phyloP scores from a whole-genome alignment of 108 stramenopile genomes.

The Mediolabrus comicus region DNA sequence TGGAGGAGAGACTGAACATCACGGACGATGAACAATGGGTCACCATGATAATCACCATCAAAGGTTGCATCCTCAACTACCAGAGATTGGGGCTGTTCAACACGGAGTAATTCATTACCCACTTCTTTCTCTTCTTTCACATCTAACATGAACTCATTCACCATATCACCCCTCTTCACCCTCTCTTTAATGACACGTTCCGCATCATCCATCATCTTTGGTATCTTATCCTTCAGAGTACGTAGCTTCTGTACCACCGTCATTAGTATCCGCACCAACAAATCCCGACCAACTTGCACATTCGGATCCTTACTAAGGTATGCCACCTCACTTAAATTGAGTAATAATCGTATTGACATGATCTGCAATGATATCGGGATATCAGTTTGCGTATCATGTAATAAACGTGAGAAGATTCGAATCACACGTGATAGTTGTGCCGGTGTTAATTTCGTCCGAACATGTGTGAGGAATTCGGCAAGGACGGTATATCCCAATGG shows the following conservation, averaged over 20 bases:
- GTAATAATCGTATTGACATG: slow-evolving; percentile 81
- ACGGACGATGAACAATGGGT: slow-evolving; percentile 18
- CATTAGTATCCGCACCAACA: slow-evolving; percentile 81
- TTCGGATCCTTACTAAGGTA: slow-evolving; percentile 81
- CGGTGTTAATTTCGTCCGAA: slow-evolving; percentile 69
- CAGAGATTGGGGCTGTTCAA: not conserved
- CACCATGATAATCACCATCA: not conserved
- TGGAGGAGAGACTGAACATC: slow-evolving; percentile 80
- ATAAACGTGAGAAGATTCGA: slow-evolving; percentile 81
- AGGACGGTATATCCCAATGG: slow-evolving; percentile 90
- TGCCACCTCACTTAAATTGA: slow-evolving; percentile 87
- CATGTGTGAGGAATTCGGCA: slow-evolving; percentile 90
- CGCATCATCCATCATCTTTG: slow-evolving; percentile 10
- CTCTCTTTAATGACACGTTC: slow-evolving; percentile 18
- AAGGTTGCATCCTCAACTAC: slow-evolving; percentile 4
- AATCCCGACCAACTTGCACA: slow-evolving; percentile 73
- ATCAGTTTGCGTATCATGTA: slow-evolving; percentile 75
- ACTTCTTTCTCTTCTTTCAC: not conserved
- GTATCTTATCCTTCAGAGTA: slow-evolving; percentile 56
- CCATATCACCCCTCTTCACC: not conserved
- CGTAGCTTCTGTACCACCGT: slow-evolving; percentile 85
- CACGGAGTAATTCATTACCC: not conserved
- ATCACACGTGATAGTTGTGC: slow-evolving; percentile 85
- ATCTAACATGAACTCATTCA: not conserved
- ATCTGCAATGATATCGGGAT: slow-evolving; percentile 87